Evolutionary conservation across 192 early-diverging fungal genomes (phyloP).

Genomic region (Anaeromyces robustus): DNA sequence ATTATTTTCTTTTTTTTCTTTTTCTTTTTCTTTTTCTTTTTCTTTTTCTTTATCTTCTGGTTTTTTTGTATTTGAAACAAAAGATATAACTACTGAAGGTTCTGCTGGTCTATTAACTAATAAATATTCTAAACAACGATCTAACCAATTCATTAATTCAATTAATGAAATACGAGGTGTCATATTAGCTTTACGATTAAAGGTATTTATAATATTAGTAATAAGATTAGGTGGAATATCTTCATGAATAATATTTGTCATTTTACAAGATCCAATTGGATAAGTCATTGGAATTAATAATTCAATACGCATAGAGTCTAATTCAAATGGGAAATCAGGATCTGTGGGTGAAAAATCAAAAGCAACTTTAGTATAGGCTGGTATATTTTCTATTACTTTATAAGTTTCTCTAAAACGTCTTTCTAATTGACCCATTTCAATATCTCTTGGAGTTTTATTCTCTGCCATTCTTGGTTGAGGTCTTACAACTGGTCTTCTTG

Average conservation of each 20-base stretch:
- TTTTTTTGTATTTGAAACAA: conserved; percentile 13
- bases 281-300: conserved; percentile 39
- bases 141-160: conserved; percentile 32
- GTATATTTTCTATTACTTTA: not conserved
- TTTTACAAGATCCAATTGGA: conserved; percentile 26
- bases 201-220: conserved; percentile 4
- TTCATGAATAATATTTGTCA: conserved; percentile 9
- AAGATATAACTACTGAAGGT: conserved; percentile 13
- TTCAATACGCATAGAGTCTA: conserved; percentile 40
- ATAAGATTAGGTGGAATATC: conserved; percentile 8
- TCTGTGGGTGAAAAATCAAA: conserved; percentile 7
- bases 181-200: conserved; percentile 11
- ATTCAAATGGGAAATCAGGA: conserved; percentile 69
- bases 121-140: conserved; percentile 35
- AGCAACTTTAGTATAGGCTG: not conserved
- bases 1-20: not conserved
- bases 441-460: not conserved
- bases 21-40: not conserved
- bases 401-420: not conserved
- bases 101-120: conserved; percentile 10
- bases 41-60: not conserved
- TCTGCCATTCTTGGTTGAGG: not conserved
- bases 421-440: not conserved
- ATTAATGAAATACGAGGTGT: conserved; percentile 9
- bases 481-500: not conserved